phyloP scores from a whole-genome alignment of 768 basidiomycete genomes.

The Leccinum arenicola region DNA sequence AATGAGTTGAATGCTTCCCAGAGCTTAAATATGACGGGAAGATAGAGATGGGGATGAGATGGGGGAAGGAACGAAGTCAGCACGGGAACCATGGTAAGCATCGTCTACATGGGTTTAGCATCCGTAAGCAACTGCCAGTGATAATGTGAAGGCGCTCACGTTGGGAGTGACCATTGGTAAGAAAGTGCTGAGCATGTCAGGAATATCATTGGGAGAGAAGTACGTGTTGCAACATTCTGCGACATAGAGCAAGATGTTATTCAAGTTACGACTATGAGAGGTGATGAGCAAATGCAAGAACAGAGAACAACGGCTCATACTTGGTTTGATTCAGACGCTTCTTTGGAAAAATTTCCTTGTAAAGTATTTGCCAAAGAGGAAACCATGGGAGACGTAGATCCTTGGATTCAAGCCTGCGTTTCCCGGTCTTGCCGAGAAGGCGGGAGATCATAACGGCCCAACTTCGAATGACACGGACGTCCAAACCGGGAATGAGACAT shows the following conservation, averaged over 20 bases:
- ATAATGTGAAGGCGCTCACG: constrained; percentile 39
- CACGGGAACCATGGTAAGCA: constrained; percentile 71
- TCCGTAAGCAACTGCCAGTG: background rate
- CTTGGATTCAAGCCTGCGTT: constrained; percentile 60
- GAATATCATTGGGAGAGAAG: constrained; percentile 62
- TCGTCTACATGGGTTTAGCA: constrained; percentile 42
- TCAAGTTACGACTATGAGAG: constrained; percentile 51
- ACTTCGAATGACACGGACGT: constrained; percentile 63
- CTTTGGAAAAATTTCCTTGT: constrained; percentile 76
- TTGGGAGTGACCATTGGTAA: constrained; percentile 69
- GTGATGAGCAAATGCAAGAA: background rate
- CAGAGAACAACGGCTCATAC: constrained; percentile 38
- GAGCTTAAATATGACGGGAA: constrained; percentile 68
- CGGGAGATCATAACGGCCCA: constrained; percentile 81
- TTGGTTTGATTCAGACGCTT: constrained; percentile 55
- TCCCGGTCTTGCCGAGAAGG: constrained; percentile 64
- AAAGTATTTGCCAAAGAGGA: constrained; percentile 71
- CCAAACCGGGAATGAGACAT: constrained; percentile 72
- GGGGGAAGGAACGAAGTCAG: constrained; percentile 77
- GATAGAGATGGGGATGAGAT: constrained; percentile 60
- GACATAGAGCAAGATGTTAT: constrained; percentile 70
- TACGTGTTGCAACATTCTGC: constrained; percentile 74
- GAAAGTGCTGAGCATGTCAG: constrained; percentile 68
- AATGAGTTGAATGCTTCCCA: constrained; percentile 81
- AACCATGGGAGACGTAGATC: constrained; percentile 74